These are phyloP conservation scores for Jatropha curcas DNA, from an alignment of 345 rosid species.

Conservation along the genomic window DNA sequence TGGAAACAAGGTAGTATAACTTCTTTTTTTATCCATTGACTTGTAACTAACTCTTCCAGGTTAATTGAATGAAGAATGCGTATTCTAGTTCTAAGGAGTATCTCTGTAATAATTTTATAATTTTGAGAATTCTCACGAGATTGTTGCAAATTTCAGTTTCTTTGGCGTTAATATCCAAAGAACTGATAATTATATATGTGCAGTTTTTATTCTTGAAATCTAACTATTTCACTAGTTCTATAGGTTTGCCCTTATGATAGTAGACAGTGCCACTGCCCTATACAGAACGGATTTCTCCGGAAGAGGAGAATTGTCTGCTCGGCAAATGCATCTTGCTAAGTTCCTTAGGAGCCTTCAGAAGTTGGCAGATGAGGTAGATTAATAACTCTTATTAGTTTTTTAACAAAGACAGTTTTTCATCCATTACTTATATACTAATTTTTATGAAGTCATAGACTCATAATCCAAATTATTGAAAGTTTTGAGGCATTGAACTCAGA, in stretches of 20 bases:
- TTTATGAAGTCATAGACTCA: background rate
- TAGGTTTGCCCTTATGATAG: constrained; percentile 94
- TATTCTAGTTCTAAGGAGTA: background rate
- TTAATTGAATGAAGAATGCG: background rate
- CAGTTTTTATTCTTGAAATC: background rate
- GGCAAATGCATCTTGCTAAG: constrained; percentile 99
- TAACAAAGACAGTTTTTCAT: no score
- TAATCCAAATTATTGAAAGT: background rate
- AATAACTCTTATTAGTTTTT: no score
- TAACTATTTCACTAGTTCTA: background rate
- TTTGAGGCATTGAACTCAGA: background rate
- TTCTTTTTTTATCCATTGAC: background rate
- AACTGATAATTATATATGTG: background rate
- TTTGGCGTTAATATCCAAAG: background rate
- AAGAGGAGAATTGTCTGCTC: constrained; percentile 92
- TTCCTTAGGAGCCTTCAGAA: constrained; percentile 95
- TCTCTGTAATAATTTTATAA: background rate
- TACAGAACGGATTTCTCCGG: constrained; percentile 95
- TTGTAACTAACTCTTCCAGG: background rate
- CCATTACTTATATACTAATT: background rate
- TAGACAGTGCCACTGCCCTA: constrained; percentile 93
- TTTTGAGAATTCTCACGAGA: background rate
- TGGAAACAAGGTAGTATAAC: constrained; percentile 81
- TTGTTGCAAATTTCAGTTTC: background rate
- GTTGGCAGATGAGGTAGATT: constrained; percentile 86